Base-by-base conservation (phyloP, 2,329 filamentous ascomycete species). In the Phaeoacremonium minimum region DNA sequence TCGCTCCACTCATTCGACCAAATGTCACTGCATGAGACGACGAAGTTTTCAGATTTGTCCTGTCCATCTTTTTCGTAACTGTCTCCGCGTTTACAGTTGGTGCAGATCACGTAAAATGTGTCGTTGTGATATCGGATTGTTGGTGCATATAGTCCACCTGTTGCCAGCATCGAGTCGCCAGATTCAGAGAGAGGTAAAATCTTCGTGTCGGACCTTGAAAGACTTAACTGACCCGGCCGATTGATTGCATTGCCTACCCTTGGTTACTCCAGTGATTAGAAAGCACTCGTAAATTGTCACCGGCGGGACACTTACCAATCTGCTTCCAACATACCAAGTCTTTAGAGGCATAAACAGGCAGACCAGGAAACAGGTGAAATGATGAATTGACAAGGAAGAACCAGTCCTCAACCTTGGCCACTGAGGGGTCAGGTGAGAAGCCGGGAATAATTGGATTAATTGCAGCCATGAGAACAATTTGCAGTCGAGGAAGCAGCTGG, bases 331-430 rank as follows among this genome's bases (percentile, higher is more conserved):
- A 64, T 13, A 60, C 44, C 14, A 78, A 49, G 45, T 77, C 71
- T 36, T 60, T 64, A 13, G 66, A 73, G 3, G 69, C 68, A 46
- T 75, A 67, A 14, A 77, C 62, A 0, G 72, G 71, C 5, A 75
- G 53, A 1, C 71, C 72, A 0, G 73, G 72, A 44, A 75, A 76
- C 1, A 62, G 57, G 36, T 69, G 65, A 45, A 76, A 77, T 2
- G 67, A 72, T 0, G 71, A 75, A 0, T 67, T 69, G 4, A 63
- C 67, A 43, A 68, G 73, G 49, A 70, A 73, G 46, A 72, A 74
- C 5, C 61, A 68, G n/a, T 63, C 59, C 7, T 51, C 46, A 15
- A 69, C 51, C 33, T 61, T 59, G 14, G 63, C 56, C 31, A 66
- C 68, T 5, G 59, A 65, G 0, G 70, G 71, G 46, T 74, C 69